Evolutionary conservation across 2,329 filamentous ascomycete genomes (phyloP), one percentile per base, ranked within the genome.

Genomic region (Aspergillus neoniger): DNA sequence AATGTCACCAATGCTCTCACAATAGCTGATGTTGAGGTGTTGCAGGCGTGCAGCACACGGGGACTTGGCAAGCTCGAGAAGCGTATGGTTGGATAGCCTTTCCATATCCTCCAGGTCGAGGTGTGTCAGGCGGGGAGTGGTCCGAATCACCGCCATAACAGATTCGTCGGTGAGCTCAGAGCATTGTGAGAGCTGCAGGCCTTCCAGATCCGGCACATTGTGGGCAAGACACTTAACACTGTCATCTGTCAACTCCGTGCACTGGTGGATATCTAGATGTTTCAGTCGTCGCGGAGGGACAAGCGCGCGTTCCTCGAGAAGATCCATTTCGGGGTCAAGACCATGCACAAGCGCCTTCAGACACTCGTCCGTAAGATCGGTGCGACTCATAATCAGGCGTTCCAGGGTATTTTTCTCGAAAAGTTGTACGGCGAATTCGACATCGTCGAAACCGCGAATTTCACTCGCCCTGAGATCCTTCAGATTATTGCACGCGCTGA

Each of bases 11-110:
- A 99, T 77, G 58, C 85, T 87, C 74, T 96, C 94, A 74, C 95
- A 99, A 74, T 92, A 96, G 69, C 91, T 94, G 67, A 98, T 84
- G 57, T 91, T 93, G 5, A 98, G 83, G 72, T 97, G 92, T 66
- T 90, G 84, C 6, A 99, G 81, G 21, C 79, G 81, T 0, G 83
- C 76, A 0, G 89, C 89, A 71, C 91, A 96, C 0, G 91, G 89
- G 0, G 91, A 85, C 67, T 86, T 89, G 51, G 92, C 88, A 7
- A 99, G 81, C 63, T 90, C 86, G 58, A 92, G 84, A 2, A 97
- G 79, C 0, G 92, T 80, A 4, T 80, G 78, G 72, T 98, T 96
- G 17, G 90, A 93, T 14, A 98, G 79, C 28, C 88, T 82, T 5
- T 87, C 83, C 12, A 97, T 82, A 67, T 97, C 93, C 76, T 99